These are phyloP conservation scores for Citrus sinensis DNA, from an alignment of 345 rosid genomes.

Conservation along the genomic window DNA sequence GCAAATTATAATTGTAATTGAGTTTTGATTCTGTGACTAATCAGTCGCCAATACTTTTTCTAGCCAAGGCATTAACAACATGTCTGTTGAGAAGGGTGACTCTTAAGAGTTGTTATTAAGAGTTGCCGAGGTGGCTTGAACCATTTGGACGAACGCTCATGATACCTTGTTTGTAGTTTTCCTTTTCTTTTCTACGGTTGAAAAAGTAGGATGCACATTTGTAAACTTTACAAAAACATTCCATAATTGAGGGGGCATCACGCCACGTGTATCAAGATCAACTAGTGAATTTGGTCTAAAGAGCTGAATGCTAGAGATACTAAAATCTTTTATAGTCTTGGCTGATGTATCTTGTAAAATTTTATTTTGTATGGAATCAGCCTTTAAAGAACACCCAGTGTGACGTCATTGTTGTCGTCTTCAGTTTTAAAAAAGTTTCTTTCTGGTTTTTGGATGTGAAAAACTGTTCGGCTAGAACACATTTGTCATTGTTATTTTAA, in stretches of 20 bases:
- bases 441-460: not conserved
- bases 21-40: not conserved
- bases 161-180: not conserved
- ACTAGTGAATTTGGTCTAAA: not conserved
- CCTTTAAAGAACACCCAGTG: not conserved
- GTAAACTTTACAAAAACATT: not conserved
- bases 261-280: not conserved
- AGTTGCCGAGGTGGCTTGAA: not conserved
- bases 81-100: not conserved
- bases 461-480: not conserved
- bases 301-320: not conserved
- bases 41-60: not conserved
- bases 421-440: not conserved
- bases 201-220: not conserved
- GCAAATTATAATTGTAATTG: not conserved
- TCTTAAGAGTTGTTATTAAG: not conserved
- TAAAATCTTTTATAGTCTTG: not conserved
- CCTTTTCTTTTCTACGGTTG: no score
- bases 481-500: not conserved
- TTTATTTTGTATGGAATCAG: not conserved
- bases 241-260: not conserved
- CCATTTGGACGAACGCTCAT: not conserved
- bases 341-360: not conserved
- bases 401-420: not conserved
- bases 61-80: not conserved